These are phyloP conservation scores for Leucaena leucocephala DNA, from an alignment of 306 rosid genomes.

Conservation along the genomic window DNA sequence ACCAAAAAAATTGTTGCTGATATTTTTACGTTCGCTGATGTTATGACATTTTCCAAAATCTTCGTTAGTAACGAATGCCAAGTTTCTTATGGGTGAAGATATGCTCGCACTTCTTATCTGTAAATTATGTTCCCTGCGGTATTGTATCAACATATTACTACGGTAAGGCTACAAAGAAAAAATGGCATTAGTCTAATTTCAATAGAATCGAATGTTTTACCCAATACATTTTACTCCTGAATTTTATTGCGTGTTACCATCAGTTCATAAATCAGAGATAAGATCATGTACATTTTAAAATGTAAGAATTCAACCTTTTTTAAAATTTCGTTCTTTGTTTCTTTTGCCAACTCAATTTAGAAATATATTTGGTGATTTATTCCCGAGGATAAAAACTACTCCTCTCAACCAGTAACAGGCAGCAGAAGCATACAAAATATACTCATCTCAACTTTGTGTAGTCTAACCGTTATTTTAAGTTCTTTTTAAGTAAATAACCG, in stretches of 20 bases:
- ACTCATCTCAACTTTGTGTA: neutral
- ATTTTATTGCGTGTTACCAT: neutral
- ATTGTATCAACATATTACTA: too few relatives aligned
- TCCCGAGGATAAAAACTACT: too few relatives aligned
- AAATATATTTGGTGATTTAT: too few relatives aligned
- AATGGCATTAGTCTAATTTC: neutral
- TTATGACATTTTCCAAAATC: conserved; percentile 3
- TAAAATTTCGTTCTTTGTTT: too few relatives aligned
- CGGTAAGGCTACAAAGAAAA: too few relatives aligned
- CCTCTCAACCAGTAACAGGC: neutral
- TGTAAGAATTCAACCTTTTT: neutral
- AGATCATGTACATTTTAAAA: neutral
- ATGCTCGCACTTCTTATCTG: neutral
- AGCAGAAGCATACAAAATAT: neutral
- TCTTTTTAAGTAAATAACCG: neutral
- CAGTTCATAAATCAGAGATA: too few relatives aligned
- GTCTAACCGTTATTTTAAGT: too few relatives aligned
- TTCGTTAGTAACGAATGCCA: neutral
- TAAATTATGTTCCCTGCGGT: neutral
- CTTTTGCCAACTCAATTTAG: neutral
- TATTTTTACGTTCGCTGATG: neutral
- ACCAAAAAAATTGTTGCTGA: neutral
- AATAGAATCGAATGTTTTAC: neutral
- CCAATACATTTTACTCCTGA: neutral
- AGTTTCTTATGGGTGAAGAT: neutral